Evolutionary conservation across 176 grass and related monocot species (phyloP).

Genomic region (Phragmites australis): DNA sequence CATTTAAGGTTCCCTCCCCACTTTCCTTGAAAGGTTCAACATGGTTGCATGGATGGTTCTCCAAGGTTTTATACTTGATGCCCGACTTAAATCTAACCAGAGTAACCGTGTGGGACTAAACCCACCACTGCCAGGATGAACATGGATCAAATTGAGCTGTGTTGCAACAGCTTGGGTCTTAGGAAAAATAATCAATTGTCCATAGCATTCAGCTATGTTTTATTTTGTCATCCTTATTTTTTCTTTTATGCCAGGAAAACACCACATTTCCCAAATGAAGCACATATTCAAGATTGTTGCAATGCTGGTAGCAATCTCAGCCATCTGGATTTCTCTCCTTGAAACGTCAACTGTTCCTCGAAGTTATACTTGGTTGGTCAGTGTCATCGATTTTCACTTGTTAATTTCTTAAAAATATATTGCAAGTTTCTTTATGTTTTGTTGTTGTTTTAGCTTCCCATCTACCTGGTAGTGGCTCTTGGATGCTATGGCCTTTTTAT

Average conservation of each 20-base stretch:
- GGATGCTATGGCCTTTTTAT: constrained; percentile 96
- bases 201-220: background rate
- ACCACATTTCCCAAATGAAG: constrained; percentile 21
- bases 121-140: background rate
- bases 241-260: constrained; percentile 20
- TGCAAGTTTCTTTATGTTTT: background rate
- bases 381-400: constrained; percentile 20
- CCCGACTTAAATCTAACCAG: background rate
- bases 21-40: background rate
- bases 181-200: background rate
- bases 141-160: background rate
- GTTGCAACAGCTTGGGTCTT: background rate
- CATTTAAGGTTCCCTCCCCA: background rate
- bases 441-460: constrained; percentile 60
- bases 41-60: background rate
- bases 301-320: constrained; percentile 57
- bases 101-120: background rate
- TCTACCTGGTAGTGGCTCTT: constrained; percentile 76
- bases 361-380: constrained; percentile 83
- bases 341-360: constrained; percentile 63
- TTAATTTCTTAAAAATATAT: background rate
- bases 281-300: constrained; percentile 59
- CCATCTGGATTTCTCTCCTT: constrained; percentile 61
- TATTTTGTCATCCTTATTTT: background rate
- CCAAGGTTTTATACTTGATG: background rate